Evolutionary conservation across 257 asterid genomes (phyloP).

Genomic region (Coffea eugenioides): DNA sequence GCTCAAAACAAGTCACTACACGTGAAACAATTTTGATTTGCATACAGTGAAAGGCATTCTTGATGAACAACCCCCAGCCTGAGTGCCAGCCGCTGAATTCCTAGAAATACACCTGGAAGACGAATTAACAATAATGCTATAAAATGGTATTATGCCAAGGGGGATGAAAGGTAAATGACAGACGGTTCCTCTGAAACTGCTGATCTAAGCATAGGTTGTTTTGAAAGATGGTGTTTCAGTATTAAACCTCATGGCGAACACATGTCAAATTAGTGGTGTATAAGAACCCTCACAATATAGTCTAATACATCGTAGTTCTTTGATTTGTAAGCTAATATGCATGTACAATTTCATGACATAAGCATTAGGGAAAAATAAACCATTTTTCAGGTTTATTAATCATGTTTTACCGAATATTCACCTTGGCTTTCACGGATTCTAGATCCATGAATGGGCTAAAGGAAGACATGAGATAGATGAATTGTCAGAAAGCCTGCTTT

Average conservation of each 20-base stretch:
- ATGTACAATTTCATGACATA: too few species aligned
- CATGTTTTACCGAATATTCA: neutral
- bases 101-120: constrained; percentile 24
- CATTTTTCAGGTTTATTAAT: too few species aligned
- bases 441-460: neutral
- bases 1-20: constrained; percentile 1
- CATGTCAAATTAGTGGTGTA: neutral
- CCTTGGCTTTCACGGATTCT: neutral
- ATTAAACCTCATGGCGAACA: neutral
- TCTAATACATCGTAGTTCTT: too few species aligned
- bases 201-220: neutral
- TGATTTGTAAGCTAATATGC: too few species aligned
- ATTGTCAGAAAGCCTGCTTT: neutral
- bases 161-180: neutral
- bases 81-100: constrained; percentile 38
- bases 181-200: neutral
- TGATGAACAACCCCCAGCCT: constrained; percentile 34
- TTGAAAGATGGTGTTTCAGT: neutral
- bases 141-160: neutral
- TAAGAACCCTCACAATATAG: too few species aligned
- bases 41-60: constrained; percentile 54
- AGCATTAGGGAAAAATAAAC: too few species aligned
- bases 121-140: neutral
- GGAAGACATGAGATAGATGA: neutral
- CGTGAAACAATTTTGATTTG: constrained; percentile 5